phyloP scores from a whole-genome alignment of 2,329 filamentous ascomycete genomes.

The Epichloe hybrida region DNA sequence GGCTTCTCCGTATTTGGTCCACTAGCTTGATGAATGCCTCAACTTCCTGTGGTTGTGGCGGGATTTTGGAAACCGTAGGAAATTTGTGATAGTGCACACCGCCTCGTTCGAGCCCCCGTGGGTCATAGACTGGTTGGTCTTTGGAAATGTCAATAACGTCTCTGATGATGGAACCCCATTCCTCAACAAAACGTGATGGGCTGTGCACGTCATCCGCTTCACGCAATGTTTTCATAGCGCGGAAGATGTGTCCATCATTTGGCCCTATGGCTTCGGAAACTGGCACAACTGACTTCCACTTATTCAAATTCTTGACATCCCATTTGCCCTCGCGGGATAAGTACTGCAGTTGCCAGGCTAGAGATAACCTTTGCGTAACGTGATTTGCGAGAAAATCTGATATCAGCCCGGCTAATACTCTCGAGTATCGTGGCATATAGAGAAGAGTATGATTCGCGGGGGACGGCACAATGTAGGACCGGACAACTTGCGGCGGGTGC shows the following conservation, averaged over 20 bases:
- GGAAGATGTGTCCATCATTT: slow-evolving; percentile 46
- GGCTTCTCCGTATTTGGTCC: slow-evolving; percentile 45
- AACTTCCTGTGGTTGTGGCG: slow-evolving; percentile 47
- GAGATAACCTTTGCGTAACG: slow-evolving; percentile 63
- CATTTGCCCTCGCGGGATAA: slow-evolving; percentile 86
- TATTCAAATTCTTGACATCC: slow-evolving; percentile 92
- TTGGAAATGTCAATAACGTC: slow-evolving; percentile 85
- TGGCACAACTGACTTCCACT: slow-evolving; percentile 71
- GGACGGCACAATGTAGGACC: slow-evolving; percentile 55
- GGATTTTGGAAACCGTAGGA: slow-evolving; percentile 82
- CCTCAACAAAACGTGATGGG: slow-evolving; percentile 54
- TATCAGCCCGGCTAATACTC: slow-evolving; percentile 66
- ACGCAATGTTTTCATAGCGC: slow-evolving; percentile 83
- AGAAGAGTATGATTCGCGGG: slow-evolving; percentile 71
- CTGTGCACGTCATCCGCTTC: slow-evolving; percentile 78
- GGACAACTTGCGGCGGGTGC: slow-evolving; percentile 42
- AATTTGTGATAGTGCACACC: slow-evolving; percentile 72
- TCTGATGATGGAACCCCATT: slow-evolving; percentile 54
- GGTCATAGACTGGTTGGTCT: slow-evolving; percentile 81
- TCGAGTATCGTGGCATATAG: slow-evolving; percentile 63
- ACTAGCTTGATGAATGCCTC: slow-evolving; percentile 40
- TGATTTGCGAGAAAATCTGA: slow-evolving; percentile 66
- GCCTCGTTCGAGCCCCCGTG: slow-evolving; percentile 50
- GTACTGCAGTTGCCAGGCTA: slow-evolving; percentile 84
- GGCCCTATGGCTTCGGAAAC: slow-evolving; percentile 64